These are phyloP conservation scores for Uncinocarpus reesii DNA, from an alignment of 2,329 filamentous ascomycete species.

Conservation along the genomic window DNA sequence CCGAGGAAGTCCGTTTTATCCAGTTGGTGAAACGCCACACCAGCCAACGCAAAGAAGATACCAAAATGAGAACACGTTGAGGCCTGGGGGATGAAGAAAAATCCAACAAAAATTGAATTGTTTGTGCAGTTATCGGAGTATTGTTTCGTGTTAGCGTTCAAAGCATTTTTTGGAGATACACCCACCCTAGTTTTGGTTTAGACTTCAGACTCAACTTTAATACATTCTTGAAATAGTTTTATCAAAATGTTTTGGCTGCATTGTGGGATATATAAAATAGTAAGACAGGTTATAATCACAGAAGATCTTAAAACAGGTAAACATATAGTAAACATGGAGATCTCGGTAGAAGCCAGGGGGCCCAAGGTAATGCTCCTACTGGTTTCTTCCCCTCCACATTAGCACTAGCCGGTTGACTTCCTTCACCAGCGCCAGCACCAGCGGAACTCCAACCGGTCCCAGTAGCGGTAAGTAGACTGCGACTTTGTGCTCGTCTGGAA, in stretches of 20 bases:
- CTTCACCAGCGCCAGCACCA: constrained; percentile 73
- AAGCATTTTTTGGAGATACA: no score
- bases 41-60: constrained; percentile 8
- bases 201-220: no score
- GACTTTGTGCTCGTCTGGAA: constrained; percentile 96
- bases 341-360: no score
- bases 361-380: no score
- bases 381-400: constrained; percentile 24
- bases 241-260: not conserved
- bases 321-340: not conserved
- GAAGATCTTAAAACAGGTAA: not conserved
- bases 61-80: constrained; percentile 6
- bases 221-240: not conserved
- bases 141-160: not conserved
- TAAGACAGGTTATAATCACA: no score
- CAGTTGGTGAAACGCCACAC: constrained; percentile 20
- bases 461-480: constrained; percentile 89
- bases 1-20: constrained; percentile 24
- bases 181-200: no score
- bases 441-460: constrained; percentile 79
- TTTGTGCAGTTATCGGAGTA: not conserved
- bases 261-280: not conserved
- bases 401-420: constrained; percentile 54
- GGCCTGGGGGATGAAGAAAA: constrained; percentile 2
- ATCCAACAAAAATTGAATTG: not conserved